These are phyloP conservation scores for Paramecium pentaurelia DNA, from an alignment of 73 alveolate genomes.

Conservation along the genomic window DNA sequence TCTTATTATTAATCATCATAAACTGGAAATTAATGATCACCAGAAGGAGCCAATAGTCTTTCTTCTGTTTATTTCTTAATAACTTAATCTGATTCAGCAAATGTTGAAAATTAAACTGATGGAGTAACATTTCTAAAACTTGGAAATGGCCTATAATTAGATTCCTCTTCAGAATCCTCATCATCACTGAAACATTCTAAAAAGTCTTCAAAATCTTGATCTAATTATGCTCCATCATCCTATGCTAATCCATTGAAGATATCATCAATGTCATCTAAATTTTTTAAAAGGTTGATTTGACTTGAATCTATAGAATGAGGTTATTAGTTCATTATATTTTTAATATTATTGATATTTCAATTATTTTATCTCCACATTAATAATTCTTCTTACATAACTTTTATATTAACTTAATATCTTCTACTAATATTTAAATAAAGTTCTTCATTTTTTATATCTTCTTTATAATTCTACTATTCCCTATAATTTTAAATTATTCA, in stretches of 20 bases:
- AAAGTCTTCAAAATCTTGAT: slow-evolving; percentile 48
- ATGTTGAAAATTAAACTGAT: neutral
- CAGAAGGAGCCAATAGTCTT: neutral
- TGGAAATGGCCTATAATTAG: slow-evolving; percentile 16
- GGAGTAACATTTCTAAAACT: slow-evolving; percentile 40
- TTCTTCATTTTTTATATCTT: neutral
- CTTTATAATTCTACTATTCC: neutral
- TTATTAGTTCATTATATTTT: neutral
- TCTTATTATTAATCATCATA: neutral
- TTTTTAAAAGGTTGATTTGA: neutral
- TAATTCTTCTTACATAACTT: neutral
- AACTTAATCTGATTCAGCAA: neutral
- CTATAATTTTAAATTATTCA: no score
- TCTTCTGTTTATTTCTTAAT: neutral
- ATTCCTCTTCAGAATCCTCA: slow-evolving; percentile 6
- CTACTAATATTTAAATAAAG: neutral
- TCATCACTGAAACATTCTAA: slow-evolving; percentile 45
- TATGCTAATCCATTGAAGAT: slow-evolving; percentile 36
- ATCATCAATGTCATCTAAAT: slow-evolving; percentile 50
- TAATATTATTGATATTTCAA: neutral
- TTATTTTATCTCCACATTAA: neutral
- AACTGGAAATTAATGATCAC: slow-evolving; percentile 11
- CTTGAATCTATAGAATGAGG: slow-evolving; percentile 31
- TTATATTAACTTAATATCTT: neutral
- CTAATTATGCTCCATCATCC: slow-evolving; percentile 24